These are phyloP conservation scores for Amanita thiersii DNA, from an alignment of 768 basidiomycete genomes.

Conservation along the genomic window DNA sequence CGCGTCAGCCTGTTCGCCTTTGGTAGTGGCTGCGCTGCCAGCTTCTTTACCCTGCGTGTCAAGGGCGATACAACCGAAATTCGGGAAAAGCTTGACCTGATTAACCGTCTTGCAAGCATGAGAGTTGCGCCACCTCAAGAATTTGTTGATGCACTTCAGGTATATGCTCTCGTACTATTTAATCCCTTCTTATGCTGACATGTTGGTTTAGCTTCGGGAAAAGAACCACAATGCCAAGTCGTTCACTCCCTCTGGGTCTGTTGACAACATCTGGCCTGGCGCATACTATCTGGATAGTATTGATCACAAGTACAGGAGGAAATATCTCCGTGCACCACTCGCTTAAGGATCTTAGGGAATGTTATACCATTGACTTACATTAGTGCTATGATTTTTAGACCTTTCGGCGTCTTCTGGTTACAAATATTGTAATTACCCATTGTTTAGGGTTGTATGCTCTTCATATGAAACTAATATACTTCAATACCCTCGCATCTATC, in stretches of 20 bases:
- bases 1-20: slow-evolving; percentile 94
- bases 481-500: not conserved
- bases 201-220: slow-evolving; percentile 71
- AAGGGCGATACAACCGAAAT: slow-evolving; percentile 86
- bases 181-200: slow-evolving; percentile 5
- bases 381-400: not conserved
- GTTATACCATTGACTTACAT: slow-evolving; percentile 14
- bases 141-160: slow-evolving; percentile 83
- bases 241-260: slow-evolving; percentile 78
- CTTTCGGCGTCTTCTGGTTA: not conserved
- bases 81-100: slow-evolving; percentile 71
- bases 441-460: slow-evolving; percentile 5
- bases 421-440: not conserved
- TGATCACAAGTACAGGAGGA: slow-evolving; percentile 87
- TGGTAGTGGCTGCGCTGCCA: slow-evolving; percentile 91
- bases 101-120: slow-evolving; percentile 72
- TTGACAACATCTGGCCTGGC: slow-evolving; percentile 93
- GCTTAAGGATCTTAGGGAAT: slow-evolving; percentile 18
- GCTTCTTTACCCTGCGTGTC: slow-evolving; percentile 83
- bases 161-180: slow-evolving; percentile 53
- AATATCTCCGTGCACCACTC: slow-evolving; percentile 54
- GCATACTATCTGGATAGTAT: slow-evolving; percentile 88
- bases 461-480: not conserved
- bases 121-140: slow-evolving; percentile 89
- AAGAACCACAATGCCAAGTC: slow-evolving; percentile 88